These are phyloP conservation scores for Metschnikowia colocasiae DNA, from an alignment of 805 yeast genomes.

Conservation along the genomic window DNA sequence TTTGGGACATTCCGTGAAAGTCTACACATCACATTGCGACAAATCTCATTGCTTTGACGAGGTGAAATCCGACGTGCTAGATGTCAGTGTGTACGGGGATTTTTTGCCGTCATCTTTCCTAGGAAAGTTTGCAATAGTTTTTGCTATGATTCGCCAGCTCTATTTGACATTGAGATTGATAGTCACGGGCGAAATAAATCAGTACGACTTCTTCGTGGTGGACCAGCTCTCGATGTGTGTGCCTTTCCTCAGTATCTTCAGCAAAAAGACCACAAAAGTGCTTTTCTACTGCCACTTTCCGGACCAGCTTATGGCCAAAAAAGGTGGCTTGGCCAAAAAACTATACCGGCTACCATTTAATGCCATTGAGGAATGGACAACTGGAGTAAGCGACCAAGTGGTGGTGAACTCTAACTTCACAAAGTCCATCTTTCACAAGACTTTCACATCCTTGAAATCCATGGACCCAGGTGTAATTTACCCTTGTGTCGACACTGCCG, in stretches of 20 bases:
- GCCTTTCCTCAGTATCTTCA: conserved; percentile 59
- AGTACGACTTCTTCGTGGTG: conserved; percentile 71
- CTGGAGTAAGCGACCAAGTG: conserved; percentile 68
- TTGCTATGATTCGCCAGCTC: conserved; percentile 80
- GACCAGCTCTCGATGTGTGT: conserved; percentile 87
- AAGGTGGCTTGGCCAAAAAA: conserved; percentile 50
- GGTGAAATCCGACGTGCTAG: conserved; percentile 53
- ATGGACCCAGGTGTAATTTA: conserved; percentile 57
- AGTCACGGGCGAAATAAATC: conserved; percentile 41
- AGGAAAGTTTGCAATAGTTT: conserved; percentile 72
- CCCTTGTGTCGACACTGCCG: conserved; percentile 66
- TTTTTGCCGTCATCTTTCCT: conserved; percentile 66
- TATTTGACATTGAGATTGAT: conserved; percentile 52
- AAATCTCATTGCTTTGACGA: conserved; percentile 87
- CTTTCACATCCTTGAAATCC: conserved; percentile 47
- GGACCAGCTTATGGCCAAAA: conserved; percentile 71
- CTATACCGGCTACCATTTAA: conserved; percentile 83
- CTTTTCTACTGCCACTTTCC: conserved; percentile 97
- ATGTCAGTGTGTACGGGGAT: conserved; percentile 78
- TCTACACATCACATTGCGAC: conserved; percentile 92
- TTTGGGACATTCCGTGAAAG: conserved; percentile 50
- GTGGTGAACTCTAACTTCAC: conserved; percentile 91
- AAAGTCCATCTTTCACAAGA: conserved; percentile 56
- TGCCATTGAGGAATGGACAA: conserved; percentile 74
- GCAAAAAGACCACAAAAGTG: conserved; percentile 43